A percentile compares a stretch with the other conserved stretches of the same genome.
phyloP scores from a whole-genome alignment of 106 monocot genomes.

The Platanthera guangdongensis region DNA sequence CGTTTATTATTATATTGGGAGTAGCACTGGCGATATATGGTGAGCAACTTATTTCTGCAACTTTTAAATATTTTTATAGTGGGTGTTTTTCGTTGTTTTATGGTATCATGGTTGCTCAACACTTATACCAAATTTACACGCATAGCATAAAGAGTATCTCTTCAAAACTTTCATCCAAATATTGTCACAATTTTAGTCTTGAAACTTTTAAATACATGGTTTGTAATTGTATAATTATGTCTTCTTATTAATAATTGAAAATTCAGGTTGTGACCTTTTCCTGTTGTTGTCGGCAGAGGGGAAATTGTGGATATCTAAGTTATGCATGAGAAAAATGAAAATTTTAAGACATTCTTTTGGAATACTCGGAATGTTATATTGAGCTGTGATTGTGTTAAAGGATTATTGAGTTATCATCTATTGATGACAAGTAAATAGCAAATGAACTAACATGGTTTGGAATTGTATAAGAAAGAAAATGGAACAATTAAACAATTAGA shows the following conservation, averaged over 20 bases:
- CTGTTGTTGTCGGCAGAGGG: not conserved
- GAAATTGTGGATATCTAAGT: too few relatives aligned
- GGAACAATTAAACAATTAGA: too few relatives aligned
- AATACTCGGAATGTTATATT: too few relatives aligned
- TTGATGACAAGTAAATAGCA: too few relatives aligned
- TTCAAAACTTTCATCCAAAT: not conserved
- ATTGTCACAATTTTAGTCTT: not conserved
- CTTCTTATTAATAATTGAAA: not conserved
- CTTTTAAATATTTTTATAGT: not conserved
- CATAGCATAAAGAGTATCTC: not conserved
- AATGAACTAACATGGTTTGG: too few relatives aligned
- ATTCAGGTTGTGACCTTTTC: not conserved
- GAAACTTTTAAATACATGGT: not conserved
- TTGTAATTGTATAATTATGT: not conserved
- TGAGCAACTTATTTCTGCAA: not conserved
- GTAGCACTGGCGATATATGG: conserved; percentile 5
- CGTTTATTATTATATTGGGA: conserved; percentile 8
- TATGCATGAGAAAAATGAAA: too few relatives aligned
- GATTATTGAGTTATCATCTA: too few relatives aligned
- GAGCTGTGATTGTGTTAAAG: too few relatives aligned
- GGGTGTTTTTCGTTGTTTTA: not conserved
- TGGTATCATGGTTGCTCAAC: not conserved
- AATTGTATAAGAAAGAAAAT: too few relatives aligned
- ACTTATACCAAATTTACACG: not conserved
- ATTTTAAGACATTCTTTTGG: too few relatives aligned